These are phyloP conservation scores for Mollisia scopiformis DNA, from an alignment of 2,329 filamentous ascomycete genomes.

Conservation along the genomic window DNA sequence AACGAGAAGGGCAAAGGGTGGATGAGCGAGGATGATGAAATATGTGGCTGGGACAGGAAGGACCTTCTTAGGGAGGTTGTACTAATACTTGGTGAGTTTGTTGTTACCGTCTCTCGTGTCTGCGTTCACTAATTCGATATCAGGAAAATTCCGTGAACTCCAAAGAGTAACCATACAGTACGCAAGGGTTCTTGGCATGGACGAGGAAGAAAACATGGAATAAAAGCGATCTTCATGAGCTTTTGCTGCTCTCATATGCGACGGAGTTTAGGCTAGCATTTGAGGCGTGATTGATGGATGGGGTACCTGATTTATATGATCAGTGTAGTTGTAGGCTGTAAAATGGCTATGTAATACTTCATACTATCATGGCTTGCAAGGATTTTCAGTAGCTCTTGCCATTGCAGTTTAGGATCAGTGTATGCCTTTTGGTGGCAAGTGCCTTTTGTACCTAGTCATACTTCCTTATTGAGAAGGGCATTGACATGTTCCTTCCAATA, in stretches of 20 bases:
- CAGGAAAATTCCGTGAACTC: conserved; percentile 93
- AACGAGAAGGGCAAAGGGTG: conserved; percentile 57
- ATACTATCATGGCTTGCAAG: no score
- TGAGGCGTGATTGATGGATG: conserved; percentile 9
- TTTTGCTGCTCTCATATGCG: conserved; percentile 16
- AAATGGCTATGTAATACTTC: conserved; percentile 4
- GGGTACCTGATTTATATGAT: neutral
- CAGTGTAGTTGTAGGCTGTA: conserved; percentile 3
- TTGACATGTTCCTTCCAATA: neutral
- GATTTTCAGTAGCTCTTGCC: no score
- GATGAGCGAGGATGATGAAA: conserved; percentile 67
- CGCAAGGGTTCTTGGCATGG: conserved; percentile 75
- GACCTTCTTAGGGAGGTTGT: conserved; percentile 90
- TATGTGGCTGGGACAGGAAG: conserved; percentile 90
- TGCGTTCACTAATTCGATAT: conserved; percentile 16
- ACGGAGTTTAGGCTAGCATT: conserved; percentile 29
- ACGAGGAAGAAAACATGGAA: conserved; percentile 32
- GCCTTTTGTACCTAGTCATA: neutral
- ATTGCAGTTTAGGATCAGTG: neutral
- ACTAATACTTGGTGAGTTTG: conserved; percentile 80
- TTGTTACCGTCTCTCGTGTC: neutral
- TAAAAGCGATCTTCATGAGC: conserved; percentile 10
- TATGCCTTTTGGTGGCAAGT: neutral
- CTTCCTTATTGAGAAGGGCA: neutral
- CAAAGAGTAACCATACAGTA: conserved; percentile 96